Base-by-base conservation (phyloP, 306 rosid species). In the Mucuna pruriens region DNA sequence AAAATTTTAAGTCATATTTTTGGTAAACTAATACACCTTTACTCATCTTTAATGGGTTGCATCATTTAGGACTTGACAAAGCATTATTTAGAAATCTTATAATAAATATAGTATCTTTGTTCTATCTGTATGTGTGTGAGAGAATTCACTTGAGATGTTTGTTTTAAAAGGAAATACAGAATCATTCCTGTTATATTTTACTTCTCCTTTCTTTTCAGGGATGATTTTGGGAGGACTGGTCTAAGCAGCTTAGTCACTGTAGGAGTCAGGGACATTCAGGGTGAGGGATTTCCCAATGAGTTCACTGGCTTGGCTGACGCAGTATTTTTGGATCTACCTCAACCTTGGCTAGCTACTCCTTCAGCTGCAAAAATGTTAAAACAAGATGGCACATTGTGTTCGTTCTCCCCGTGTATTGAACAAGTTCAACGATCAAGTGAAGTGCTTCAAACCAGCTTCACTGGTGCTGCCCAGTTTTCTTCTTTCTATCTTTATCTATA, bases 241-340 rank as follows among this genome's bases (percentile, higher is more conserved):
- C n/a, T n/a, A n/a, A n/a, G n/a, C n/a, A n/a, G n/a, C n/a, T 38
- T 74, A 22, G 78, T 74, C 25, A 74, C 15, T 9, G 80, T 76
- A 57, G 12, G 71, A 76, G 80, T 76, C 12, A 76, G 80, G 71
- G 80, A 76, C 60, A 76, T 76, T 62, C 80, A 76, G 48, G 80
- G 80, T 33, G 80, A 62, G 38, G 80, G 80, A 44, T 76, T 76
- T 76, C 80, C 80, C 6, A 48, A 76, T 29, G 80, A 76, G 33
- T 76, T 76, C 7, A 22, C 72, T 61, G 73, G 80, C 62, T 29
- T 31, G 73, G 80, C 73, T 31, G 80, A 76, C 20, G 72, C 80
- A 12, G 80, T 62, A 2, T 76, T 76, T 61, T 19, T 76, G 49
- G 80, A 76, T 62, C 73, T 76, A 29, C 80, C 80, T 25, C 80